Conservation (phyloP, 805 yeast genomes). For the Wickerhamomyces hampshirensis region DNA sequence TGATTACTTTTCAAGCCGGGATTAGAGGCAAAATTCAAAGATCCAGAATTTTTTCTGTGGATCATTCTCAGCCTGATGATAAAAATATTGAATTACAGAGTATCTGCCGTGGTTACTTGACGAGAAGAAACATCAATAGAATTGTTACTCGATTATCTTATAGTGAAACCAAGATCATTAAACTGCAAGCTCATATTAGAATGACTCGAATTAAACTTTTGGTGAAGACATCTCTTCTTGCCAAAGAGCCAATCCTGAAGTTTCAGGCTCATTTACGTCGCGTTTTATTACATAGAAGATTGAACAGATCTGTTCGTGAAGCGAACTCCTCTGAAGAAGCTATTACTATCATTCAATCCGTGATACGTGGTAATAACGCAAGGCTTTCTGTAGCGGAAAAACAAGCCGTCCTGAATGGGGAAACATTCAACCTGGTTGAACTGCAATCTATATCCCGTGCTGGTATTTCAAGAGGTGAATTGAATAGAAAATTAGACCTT, state of each 20-base stretch:
- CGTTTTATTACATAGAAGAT: slow-evolving; percentile 19
- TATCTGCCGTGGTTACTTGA: slow-evolving; percentile 34
- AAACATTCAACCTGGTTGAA: slow-evolving; percentile 23
- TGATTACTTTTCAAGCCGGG: slow-evolving; percentile 31
- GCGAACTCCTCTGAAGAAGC: slow-evolving; percentile 24
- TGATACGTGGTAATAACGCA: slow-evolving; percentile 23
- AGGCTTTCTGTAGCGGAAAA: slow-evolving; percentile 10
- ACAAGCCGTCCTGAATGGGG: neutral
- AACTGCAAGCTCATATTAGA: slow-evolving; percentile 17
- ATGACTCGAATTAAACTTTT: slow-evolving; percentile 3
- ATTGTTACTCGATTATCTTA: slow-evolving; percentile 12
- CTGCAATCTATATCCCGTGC: slow-evolving; percentile 61
- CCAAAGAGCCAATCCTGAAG: slow-evolving; percentile 16
- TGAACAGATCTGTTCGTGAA: slow-evolving; percentile 16
- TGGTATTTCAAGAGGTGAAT: slow-evolving; percentile 20
- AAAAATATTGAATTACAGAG: slow-evolving; percentile 33
- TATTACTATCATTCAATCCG: slow-evolving; percentile 36
- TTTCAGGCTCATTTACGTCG: slow-evolving; percentile 38
- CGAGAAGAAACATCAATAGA: slow-evolving; percentile 24
- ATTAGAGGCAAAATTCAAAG: slow-evolving; percentile 29
- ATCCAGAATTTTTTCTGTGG: slow-evolving; percentile 4
- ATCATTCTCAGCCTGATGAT: slow-evolving; percentile 9
- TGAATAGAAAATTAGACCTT: slow-evolving; percentile 21
- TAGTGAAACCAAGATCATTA: slow-evolving; percentile 14
- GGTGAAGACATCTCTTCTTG: slow-evolving; percentile 3